These are phyloP conservation scores for Candida hungchunana DNA, from an alignment of 805 yeast genomes.

Conservation along the genomic window DNA sequence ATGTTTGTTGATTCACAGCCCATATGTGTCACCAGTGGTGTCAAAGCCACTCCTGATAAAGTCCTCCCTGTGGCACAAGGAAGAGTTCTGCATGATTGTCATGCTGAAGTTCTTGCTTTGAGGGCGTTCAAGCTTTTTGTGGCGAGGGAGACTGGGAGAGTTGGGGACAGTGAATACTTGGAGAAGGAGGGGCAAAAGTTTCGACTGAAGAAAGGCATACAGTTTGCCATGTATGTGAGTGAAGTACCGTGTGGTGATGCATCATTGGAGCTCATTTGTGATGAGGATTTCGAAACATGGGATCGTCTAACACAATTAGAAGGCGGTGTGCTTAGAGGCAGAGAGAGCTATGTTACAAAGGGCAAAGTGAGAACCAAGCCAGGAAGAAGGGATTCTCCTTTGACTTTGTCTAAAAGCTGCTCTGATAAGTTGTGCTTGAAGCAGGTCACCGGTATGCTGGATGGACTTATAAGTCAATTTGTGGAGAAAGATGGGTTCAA, in stretches of 20 bases:
- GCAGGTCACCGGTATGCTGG: constrained; percentile 55
- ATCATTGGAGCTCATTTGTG: constrained; percentile 47
- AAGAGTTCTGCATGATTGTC: constrained; percentile 73
- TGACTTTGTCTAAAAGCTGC: constrained; percentile 79
- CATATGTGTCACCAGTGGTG: constrained; percentile 64
- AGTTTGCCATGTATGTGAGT: constrained; percentile 59
- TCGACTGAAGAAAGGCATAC: constrained; percentile 32
- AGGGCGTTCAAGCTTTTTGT: constrained; percentile 55
- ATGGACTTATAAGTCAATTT: constrained; percentile 37
- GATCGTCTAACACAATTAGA: constrained; percentile 12
- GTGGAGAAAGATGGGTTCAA: constrained; percentile 32
- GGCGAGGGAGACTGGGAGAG: constrained; percentile 15
- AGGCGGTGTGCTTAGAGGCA: constrained; percentile 48
- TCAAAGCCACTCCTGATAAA: constrained; percentile 66
- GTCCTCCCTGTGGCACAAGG: constrained; percentile 48
- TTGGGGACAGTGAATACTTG: constrained; percentile 14
- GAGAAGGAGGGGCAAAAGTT: constrained; percentile 18
- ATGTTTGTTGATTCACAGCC: constrained; percentile 5
- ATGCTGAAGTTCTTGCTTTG: constrained; percentile 79
- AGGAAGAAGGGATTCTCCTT: constrained; percentile 75
- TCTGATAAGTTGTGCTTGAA: constrained; percentile 73
- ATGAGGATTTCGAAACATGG: constrained; percentile 26
- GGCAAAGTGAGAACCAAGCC: constrained; percentile 90
- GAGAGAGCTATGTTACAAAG: constrained; percentile 47
- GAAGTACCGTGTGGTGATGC: constrained; percentile 93